These are phyloP conservation scores for Colletotrichum phormii DNA, from an alignment of 2,329 filamentous ascomycete genomes.

Conservation along the genomic window DNA sequence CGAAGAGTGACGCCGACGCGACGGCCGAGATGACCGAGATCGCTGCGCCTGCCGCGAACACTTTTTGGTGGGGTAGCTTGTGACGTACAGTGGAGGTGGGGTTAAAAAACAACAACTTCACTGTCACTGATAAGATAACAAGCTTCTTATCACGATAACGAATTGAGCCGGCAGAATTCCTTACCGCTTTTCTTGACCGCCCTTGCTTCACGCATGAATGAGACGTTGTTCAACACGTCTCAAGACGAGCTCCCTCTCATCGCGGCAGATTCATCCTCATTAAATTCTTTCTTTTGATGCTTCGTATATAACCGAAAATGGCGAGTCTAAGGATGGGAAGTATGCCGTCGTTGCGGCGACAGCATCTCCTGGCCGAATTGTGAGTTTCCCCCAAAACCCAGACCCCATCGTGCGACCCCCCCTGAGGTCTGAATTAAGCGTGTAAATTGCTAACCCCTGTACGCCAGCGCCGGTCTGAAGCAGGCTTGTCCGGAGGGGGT, in stretches of 20 bases:
- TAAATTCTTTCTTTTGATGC: not conserved
- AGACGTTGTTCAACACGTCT: slow-evolving; percentile 24
- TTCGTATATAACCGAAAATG: slow-evolving; percentile 49
- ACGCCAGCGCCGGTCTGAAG: slow-evolving; percentile 78
- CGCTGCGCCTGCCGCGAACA: not conserved
- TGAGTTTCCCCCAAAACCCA: slow-evolving; percentile 49
- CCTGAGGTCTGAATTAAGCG: slow-evolving; percentile 41
- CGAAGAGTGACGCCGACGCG: too few species aligned
- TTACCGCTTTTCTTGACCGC: slow-evolving; percentile 45
- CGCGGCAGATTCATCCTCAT: slow-evolving; percentile 20
- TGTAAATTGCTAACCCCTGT: slow-evolving; percentile 10
- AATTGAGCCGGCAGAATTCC: slow-evolving; percentile 43
- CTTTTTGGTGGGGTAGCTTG: slow-evolving; percentile 30
- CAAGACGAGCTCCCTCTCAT: slow-evolving; percentile 11
- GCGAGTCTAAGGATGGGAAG: slow-evolving; percentile 55
- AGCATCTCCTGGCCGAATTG: slow-evolving; percentile 87
- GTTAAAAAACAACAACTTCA: not conserved
- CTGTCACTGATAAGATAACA: slow-evolving; percentile 15
- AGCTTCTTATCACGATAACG: slow-evolving; percentile 18
- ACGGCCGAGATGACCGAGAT: slow-evolving; percentile 10
- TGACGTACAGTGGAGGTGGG: slow-evolving; percentile 27
- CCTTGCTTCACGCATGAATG: slow-evolving; percentile 34
- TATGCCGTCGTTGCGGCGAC: slow-evolving; percentile 72
- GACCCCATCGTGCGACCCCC: not conserved
- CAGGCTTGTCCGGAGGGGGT: slow-evolving; percentile 86